Evolutionary conservation across 1,139 yeast genomes (phyloP).

Genomic region (Pichia sp.): DNA sequence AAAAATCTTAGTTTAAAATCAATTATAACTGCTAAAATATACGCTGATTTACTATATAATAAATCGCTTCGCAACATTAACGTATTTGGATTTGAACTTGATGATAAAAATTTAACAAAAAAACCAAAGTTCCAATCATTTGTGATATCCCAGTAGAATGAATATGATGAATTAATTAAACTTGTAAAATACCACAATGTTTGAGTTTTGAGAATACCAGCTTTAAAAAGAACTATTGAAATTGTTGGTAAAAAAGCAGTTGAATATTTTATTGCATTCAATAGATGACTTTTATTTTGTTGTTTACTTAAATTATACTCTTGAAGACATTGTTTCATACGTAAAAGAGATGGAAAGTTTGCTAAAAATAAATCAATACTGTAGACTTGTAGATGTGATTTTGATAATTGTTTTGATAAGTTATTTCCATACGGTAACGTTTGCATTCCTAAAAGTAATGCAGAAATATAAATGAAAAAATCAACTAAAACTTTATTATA

Average conservation of each 20-base stretch:
- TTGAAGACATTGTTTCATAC: conserved; percentile 73
- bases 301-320: conserved; percentile 52
- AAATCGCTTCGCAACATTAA: conserved; percentile 24
- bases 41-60: conserved; percentile 34
- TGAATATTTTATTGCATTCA: conserved; percentile 68
- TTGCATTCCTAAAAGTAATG: conserved; percentile 34
- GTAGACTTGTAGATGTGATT: conserved; percentile 24
- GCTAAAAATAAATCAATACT: conserved; percentile 44
- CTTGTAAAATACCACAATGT: conserved; percentile 47
- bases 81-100: conserved; percentile 11
- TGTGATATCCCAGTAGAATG: conserved; percentile 81
- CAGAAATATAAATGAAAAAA: conserved; percentile 43
- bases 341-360: conserved; percentile 56
- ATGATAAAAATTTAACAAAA: conserved; percentile 32
- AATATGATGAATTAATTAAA: conserved; percentile 62
- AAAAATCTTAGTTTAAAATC: conserved; percentile 66
- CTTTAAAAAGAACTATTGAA: conserved; percentile 35
- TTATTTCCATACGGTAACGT: conserved; percentile 24
- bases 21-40: conserved; percentile 47
- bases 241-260: conserved; percentile 63
- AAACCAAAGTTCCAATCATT: conserved; percentile 84
- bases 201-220: conserved; percentile 15
- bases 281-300: conserved; percentile 47
- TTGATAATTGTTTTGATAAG: conserved; percentile 17
- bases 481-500: conserved; percentile 73